Percentiles rank a stretch among this genome's conserved stretches.
Conservation (phyloP, 1,139 yeast species). For the Hanseniaspora gamundiae region DNA sequence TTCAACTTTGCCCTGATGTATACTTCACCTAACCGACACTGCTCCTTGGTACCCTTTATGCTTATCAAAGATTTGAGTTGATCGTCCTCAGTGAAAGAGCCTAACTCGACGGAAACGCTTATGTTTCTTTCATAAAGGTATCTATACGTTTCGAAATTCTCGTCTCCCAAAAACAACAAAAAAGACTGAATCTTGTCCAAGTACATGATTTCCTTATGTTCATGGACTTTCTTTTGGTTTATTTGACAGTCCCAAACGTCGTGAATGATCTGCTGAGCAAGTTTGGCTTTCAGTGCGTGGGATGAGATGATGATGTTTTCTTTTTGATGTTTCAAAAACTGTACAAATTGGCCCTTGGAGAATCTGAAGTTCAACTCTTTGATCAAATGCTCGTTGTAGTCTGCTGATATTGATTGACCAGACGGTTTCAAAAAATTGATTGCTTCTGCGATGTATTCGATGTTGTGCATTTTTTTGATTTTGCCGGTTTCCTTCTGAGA, state of each 20-base stretch:
- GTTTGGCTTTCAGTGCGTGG: background rate
- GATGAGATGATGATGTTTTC: no score
- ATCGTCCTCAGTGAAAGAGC: background rate
- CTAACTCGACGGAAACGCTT: background rate
- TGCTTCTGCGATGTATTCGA: background rate
- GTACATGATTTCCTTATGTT: background rate
- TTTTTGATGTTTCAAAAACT: no score
- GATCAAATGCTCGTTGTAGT: background rate
- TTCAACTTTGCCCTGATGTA: slow-evolving; percentile 14
- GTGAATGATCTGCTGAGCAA: background rate
- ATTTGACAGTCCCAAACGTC: background rate
- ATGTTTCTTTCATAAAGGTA: background rate
- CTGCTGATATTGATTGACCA: background rate
- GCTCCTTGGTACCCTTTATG: background rate
- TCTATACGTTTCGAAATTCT: background rate
- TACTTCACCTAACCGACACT: background rate
- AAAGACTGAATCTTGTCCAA: background rate
- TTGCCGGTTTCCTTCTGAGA: background rate
- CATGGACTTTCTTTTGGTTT: background rate
- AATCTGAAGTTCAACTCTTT: background rate
- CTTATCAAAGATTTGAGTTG: background rate
- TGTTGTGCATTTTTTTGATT: background rate
- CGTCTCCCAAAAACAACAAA: slow-evolving; percentile 1
- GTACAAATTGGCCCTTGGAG: background rate
- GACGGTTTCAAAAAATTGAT: background rate